Evolutionary conservation across 2,329 filamentous ascomycete species (phyloP).

Genomic region (Penicillium sp.): DNA sequence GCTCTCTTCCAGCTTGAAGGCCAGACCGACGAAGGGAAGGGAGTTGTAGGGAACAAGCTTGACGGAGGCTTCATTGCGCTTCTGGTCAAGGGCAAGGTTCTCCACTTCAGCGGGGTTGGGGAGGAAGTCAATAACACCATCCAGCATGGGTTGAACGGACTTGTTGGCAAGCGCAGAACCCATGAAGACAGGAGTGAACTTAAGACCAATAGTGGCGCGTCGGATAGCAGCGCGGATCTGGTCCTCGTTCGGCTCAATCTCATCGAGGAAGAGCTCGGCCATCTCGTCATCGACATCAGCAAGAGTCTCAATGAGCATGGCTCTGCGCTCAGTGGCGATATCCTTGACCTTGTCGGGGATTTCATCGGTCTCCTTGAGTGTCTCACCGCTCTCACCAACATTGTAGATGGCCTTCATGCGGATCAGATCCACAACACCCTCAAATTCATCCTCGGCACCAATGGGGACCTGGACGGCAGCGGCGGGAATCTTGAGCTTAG

Average conservation of each 20-base stretch:
- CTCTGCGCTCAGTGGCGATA: conserved; percentile 78
- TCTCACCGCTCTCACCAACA: conserved; percentile 77
- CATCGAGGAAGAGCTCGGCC: conserved; percentile 89
- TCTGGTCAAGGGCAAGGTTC: conserved; percentile 84
- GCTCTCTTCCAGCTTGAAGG: conserved; percentile 98
- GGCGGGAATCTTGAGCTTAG: conserved; percentile 88
- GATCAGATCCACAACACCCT: conserved; percentile 89
- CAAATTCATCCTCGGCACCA: conserved; percentile 84
- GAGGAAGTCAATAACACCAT: conserved; percentile 93
- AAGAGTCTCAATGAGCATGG: conserved; percentile 86
- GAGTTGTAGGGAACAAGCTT: conserved; percentile 91
- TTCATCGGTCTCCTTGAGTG: conserved; percentile 72
- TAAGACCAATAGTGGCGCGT: conserved; percentile 80
- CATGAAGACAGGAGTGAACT: conserved; percentile 96
- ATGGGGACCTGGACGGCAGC: conserved; percentile 95
- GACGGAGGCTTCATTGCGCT: conserved; percentile 74
- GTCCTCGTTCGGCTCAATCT: conserved; percentile 71
- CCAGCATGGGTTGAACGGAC: conserved; percentile 92
- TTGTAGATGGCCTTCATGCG: conserved; percentile 93
- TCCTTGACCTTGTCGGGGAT: conserved; percentile 77
- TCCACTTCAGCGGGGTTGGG: conserved; percentile 87
- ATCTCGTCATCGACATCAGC: conserved; percentile 98
- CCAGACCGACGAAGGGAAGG: conserved; percentile 89
- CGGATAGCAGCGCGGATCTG: conserved; percentile 94
- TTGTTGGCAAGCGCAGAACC: conserved; percentile 94